Evolutionary conservation across 2,329 filamentous ascomycete species (phyloP).

Genomic region (Cucurbitaria berberidis): DNA sequence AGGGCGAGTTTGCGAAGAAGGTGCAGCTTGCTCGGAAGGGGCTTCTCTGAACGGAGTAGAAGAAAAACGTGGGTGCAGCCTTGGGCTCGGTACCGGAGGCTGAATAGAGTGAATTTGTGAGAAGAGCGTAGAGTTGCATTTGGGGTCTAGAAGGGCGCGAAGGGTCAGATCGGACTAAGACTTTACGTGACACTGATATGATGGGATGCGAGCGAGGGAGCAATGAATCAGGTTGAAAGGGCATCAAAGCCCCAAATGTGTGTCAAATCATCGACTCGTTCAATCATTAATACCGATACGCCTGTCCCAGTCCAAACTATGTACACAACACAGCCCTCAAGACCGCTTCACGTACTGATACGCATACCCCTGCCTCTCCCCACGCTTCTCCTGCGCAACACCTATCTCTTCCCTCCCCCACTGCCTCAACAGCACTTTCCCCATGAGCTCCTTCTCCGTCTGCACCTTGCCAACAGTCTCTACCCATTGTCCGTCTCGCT

Average conservation of each 20-base stretch:
- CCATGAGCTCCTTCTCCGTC: conserved; percentile 38
- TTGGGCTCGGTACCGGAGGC: not conserved
- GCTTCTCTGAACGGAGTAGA: conserved; percentile 59
- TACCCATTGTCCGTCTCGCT: conserved; percentile 44
- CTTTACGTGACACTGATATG: not conserved
- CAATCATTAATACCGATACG: not conserved
- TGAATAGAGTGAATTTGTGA: too few species aligned
- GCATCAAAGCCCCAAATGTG: not conserved
- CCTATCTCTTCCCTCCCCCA: conserved; percentile 47
- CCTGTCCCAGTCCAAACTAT: not conserved
- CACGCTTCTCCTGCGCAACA: conserved; percentile 24
- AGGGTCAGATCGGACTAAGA: not conserved
- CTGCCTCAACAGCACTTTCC: conserved; percentile 42
- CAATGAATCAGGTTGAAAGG: not conserved
- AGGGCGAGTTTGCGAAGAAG: conserved; percentile 74
- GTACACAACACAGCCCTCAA: not conserved
- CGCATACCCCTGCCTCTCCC: conserved; percentile 34
- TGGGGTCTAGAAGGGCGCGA: not conserved
- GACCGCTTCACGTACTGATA: conserved; percentile 37
- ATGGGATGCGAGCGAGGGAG: not conserved
- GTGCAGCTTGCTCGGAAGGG: conserved; percentile 82
- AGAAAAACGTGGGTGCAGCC: not conserved
- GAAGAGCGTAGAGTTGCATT: not conserved
- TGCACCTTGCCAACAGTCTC: conserved; percentile 30
- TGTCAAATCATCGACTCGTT: not conserved